phyloP scores from a whole-genome alignment of 768 basidiomycete genomes.

The Tephrocybe rancida region DNA sequence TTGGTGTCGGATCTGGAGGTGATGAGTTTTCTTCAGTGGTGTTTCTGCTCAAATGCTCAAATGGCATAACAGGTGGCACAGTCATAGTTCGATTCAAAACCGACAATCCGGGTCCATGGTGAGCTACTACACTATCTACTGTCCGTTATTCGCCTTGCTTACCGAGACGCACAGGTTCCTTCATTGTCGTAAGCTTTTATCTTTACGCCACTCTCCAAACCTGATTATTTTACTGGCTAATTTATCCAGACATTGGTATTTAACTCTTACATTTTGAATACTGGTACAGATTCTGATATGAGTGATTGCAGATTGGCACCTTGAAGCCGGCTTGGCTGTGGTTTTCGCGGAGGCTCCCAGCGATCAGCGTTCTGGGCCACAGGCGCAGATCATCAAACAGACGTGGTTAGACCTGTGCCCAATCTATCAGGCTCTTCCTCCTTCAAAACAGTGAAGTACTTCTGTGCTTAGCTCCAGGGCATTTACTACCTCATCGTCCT shows the following conservation, averaged over 20 bases:
- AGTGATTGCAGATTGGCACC: conserved; percentile 6
- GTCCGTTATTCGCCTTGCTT: not conserved
- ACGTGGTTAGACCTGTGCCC: conserved; percentile 40
- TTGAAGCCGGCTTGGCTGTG: conserved; percentile 11
- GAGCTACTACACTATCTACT: not conserved
- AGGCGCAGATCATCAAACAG: not conserved
- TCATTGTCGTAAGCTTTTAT: not conserved
- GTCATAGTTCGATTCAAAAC: not conserved
- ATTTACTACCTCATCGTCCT: too few species aligned
- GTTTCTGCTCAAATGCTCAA: not conserved
- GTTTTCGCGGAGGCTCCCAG: not conserved
- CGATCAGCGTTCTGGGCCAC: not conserved
- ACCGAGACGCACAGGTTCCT: conserved; percentile 2
- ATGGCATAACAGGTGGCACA: not conserved
- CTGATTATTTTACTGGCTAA: not conserved
- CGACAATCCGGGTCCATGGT: not conserved
- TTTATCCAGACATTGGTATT: not conserved
- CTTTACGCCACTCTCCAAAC: not conserved
- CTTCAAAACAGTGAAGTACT: not conserved
- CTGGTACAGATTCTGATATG: not conserved
- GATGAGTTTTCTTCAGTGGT: not conserved
- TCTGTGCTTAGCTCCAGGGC: too few species aligned
- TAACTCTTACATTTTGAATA: not conserved
- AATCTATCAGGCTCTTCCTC: conserved; percentile 20
- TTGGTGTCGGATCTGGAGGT: conserved; percentile 17